phyloP scores from a whole-genome alignment of 1,284 basidiomycete species.

The Coniferiporia sulphurascens region DNA sequence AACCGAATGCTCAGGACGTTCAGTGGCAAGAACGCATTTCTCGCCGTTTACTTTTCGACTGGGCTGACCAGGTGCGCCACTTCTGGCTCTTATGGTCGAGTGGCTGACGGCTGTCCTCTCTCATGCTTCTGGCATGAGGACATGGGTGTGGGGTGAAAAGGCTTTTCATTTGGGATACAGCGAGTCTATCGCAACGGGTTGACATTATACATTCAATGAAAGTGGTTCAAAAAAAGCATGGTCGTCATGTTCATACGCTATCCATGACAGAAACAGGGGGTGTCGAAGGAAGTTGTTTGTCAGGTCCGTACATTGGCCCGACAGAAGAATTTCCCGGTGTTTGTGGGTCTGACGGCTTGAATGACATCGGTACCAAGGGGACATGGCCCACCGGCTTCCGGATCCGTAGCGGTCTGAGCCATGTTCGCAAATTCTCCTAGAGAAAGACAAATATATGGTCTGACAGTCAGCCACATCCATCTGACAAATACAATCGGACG shows the following conservation, averaged over 20 bases:
- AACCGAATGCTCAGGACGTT: not conserved
- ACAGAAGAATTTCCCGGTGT: not conserved
- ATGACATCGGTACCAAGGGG: not conserved
- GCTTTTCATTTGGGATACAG: too few relatives aligned
- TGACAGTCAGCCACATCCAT: not conserved
- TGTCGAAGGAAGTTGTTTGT: not conserved
- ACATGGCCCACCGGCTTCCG: not conserved
- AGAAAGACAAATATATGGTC: not conserved
- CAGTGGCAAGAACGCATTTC: too few relatives aligned
- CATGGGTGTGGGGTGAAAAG: too few relatives aligned
- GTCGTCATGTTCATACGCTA: too few relatives aligned
- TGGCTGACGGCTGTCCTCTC: not conserved
- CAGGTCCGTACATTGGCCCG: not conserved
- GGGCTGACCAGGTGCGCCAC: too few relatives aligned
- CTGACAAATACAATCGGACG: not conserved
- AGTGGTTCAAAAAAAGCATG: too few relatives aligned
- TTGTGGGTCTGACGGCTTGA: conserved; percentile 1
- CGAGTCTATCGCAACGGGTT: too few relatives aligned
- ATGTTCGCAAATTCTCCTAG: conserved; percentile 14
- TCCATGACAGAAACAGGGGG: not conserved
- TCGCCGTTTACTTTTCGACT: too few relatives aligned
- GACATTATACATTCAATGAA: too few relatives aligned
- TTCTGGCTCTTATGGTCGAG: not conserved
- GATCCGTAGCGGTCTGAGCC: conserved; percentile 1
- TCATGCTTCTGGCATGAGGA: too few relatives aligned